Evolutionary conservation across 495 filamentous ascomycete genomes (phyloP).

Genomic region (Aspergillus egyptiacus): DNA sequence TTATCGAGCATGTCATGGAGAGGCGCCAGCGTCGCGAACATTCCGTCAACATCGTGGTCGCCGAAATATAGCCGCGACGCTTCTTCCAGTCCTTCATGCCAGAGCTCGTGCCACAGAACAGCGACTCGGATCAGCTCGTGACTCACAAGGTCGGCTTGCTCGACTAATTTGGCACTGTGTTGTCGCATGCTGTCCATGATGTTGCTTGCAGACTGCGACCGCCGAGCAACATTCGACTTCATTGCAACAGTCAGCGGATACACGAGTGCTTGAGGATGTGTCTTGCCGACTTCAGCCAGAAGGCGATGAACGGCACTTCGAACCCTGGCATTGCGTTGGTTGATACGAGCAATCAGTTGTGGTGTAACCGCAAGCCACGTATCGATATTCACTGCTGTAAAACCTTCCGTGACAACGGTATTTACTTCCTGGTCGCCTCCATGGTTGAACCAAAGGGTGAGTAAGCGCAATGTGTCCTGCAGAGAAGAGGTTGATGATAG

Average conservation of each 20-base stretch:
- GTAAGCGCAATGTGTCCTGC: slow-evolving; percentile 86
- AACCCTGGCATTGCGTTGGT: slow-evolving; percentile 81
- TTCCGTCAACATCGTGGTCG: slow-evolving; percentile 92
- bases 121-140: slow-evolving; percentile 93
- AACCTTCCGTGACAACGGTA: slow-evolving; percentile 77
- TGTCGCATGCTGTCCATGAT: slow-evolving; percentile 98
- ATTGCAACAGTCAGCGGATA: slow-evolving; percentile 98
- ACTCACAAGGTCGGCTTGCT: slow-evolving; percentile 91
- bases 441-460: slow-evolving; percentile 95
- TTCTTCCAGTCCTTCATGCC: slow-evolving; percentile 98
- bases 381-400: slow-evolving; percentile 85
- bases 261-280: slow-evolving; percentile 96
- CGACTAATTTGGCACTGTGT: slow-evolving; percentile 87
- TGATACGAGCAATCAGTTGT: slow-evolving; percentile 94
- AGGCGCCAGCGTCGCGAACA: slow-evolving; percentile 86
- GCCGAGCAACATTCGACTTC: slow-evolving; percentile 78
- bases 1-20: slow-evolving; percentile 85
- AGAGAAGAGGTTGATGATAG: slow-evolving; percentile 85
- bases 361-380: slow-evolving; percentile 98
- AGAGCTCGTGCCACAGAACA: slow-evolving; percentile 96
- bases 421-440: slow-evolving; percentile 86
- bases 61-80: slow-evolving; percentile 90
- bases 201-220: slow-evolving; percentile 75
- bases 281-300: slow-evolving; percentile 82
- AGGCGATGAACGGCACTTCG: slow-evolving; percentile 86